Base-by-base conservation (phyloP, 495 filamentous ascomycete genomes). In the Xylaria nigripes region DNA sequence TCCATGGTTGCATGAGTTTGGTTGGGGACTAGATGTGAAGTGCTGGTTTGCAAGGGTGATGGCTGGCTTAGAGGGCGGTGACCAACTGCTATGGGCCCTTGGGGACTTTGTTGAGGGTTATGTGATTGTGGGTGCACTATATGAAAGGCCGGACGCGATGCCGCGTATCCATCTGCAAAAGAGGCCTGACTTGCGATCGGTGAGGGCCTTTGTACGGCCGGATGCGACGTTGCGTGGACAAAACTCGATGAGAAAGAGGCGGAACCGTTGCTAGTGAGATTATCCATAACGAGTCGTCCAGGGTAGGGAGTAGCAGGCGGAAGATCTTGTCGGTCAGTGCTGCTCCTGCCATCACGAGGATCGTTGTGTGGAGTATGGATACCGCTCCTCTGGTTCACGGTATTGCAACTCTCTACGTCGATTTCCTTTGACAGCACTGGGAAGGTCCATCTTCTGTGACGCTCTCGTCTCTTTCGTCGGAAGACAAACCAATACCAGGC, bases 401-500 rank as follows among this genome's bases (percentile, higher is more conserved):
- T 50, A 34, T 36, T 41, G 19, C 59, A 45, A 47, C 48, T 51
- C 34, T 64, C 63, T 4, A 66, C 10, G n/a, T 61, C 58, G 25
- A 30, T 50, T 12, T 51, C 30, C 12, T 58, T 61, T 12, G 53
- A 8, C 24, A 18, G 23, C 12, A 6, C 23, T 21, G 4, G 2
- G 41, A 6, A 16, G 45, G n/a, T 13, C 27, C 42, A 47, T 7
- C 23, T 48, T 21, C 32, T 43, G 2, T 30, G 6, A 5, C 54
- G 15, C 10, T 50, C 46, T n/a, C 52, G 56, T 48, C 45, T 53
- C 46, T 49, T 61, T 3, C 55, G 63, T 13, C 63, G 61, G 34
- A 64, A 45, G 29, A 50, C 34, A 22, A 61, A 0, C 45, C 48
- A 61, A 32, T 60, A 66, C 48, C 54, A 64, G 6, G 56, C 24